Evolutionary conservation across 352 stramenopile genomes (phyloP).

Genomic region (Phytopythium litorale): DNA sequence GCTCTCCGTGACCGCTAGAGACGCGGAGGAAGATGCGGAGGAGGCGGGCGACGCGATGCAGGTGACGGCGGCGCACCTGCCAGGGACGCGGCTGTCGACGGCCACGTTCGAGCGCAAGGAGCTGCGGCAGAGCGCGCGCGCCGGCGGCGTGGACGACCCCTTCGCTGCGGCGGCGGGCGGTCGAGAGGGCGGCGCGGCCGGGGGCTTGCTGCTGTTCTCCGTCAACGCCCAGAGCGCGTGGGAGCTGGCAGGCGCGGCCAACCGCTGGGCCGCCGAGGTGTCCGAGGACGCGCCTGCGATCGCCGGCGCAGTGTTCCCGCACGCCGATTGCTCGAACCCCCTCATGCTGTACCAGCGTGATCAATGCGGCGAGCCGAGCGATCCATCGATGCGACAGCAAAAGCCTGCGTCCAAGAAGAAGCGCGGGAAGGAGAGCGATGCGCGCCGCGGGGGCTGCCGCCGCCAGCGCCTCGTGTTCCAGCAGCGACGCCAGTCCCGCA

Average conservation of each 20-base stretch:
- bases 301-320: constrained; percentile 36
- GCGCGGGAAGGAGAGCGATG: neutral
- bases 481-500: neutral
- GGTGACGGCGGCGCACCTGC: constrained; percentile 45
- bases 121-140: constrained; percentile 35
- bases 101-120: constrained; percentile 49
- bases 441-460: neutral
- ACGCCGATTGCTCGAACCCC: constrained; percentile 33
- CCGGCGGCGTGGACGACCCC: constrained; percentile 24
- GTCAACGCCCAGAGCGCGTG: constrained; percentile 44
- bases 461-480: neutral
- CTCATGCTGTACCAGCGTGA: constrained; percentile 18
- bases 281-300: constrained; percentile 10
- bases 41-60: constrained; percentile 10
- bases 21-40: neutral
- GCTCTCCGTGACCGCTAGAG: constrained; percentile 18
- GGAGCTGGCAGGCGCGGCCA: constrained; percentile 30
- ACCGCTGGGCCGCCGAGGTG: constrained; percentile 31
- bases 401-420: neutral
- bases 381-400: neutral
- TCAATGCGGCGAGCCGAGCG: neutral
- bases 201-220: constrained; percentile 46
- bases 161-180: constrained; percentile 13
- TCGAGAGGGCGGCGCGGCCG: constrained; percentile 16
- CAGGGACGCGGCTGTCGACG: constrained; percentile 36